These are phyloP conservation scores for Oryza meridionalis DNA, from an alignment of 176 grass and related monocot species.

Conservation along the genomic window DNA sequence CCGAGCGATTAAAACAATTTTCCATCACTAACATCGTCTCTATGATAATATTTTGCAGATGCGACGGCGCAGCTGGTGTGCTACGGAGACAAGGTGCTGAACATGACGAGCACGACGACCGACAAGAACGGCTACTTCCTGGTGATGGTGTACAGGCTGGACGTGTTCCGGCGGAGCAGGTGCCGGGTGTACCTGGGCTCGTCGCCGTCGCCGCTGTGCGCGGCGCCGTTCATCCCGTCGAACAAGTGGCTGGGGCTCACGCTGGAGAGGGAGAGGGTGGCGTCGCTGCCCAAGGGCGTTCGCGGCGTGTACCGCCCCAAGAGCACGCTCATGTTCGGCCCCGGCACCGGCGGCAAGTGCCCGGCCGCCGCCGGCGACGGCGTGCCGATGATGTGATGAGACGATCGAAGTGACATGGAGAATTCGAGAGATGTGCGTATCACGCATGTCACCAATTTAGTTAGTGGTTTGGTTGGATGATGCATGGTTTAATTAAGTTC, in stretches of 20 bases:
- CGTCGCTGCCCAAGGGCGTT: slow-evolving; percentile 25
- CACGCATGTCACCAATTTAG: background rate
- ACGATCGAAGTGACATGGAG: background rate
- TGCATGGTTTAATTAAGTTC: background rate
- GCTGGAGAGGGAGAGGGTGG: background rate
- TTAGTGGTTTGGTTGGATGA: background rate
- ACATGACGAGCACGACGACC: slow-evolving; percentile 44
- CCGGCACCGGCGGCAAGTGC: slow-evolving; percentile 32
- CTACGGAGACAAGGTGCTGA: slow-evolving; percentile 45
- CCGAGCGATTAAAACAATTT: too few species aligned
- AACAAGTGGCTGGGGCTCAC: slow-evolving; percentile 33
- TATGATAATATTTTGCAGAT: background rate
- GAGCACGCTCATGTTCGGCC: slow-evolving; percentile 46
- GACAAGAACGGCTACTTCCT: slow-evolving; percentile 47
- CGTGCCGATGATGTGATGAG: background rate
- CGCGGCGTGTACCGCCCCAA: slow-evolving; percentile 20
- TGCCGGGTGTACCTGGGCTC: slow-evolving; percentile 46
- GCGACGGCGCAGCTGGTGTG: slow-evolving; percentile 59
- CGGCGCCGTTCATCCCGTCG: slow-evolving; percentile 29
- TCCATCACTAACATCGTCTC: too few species aligned
- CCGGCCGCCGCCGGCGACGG: background rate
- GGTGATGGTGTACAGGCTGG: slow-evolving; percentile 52
- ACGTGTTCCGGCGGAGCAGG: slow-evolving; percentile 16
- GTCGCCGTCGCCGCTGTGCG: slow-evolving; percentile 41
- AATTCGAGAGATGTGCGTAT: background rate